Conservation (phyloP, 148 eudicot genomes). For the Selenicereus undatus region DNA sequence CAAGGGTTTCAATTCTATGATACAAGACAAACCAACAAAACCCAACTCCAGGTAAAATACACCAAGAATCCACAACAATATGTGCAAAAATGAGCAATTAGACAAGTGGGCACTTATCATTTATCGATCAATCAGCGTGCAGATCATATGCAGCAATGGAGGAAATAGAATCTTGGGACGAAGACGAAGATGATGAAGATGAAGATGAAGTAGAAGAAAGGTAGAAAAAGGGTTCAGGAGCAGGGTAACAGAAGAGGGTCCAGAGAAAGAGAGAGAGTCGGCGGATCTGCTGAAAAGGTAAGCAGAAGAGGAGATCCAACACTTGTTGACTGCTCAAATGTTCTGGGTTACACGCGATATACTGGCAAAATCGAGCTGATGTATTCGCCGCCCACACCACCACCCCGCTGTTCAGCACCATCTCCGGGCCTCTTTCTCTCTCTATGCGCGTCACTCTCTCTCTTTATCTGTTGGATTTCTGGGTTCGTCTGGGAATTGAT, state of each 20-base stretch:
- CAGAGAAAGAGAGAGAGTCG: constrained; percentile 62
- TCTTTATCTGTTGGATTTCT: neutral
- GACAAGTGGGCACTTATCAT: neutral
- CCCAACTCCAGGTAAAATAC: neutral
- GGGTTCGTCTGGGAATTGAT: neutral
- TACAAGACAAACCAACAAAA: neutral
- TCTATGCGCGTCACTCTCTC: no score
- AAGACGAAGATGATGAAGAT: constrained; percentile 3
- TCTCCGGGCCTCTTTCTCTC: neutral
- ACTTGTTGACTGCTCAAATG: constrained; percentile 58
- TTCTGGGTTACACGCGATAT: constrained; percentile 83
- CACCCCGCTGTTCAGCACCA: constrained; percentile 76
- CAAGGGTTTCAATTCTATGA: constrained; percentile 1
- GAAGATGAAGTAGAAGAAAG: constrained; percentile 28
- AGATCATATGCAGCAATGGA: constrained; percentile 9
- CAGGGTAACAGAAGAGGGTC: constrained; percentile 62
- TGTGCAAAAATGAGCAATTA: constrained; percentile 14
- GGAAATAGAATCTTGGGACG: constrained; percentile 5
- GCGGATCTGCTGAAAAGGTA: constrained; percentile 69
- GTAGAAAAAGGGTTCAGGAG: constrained; percentile 35
- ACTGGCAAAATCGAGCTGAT: constrained; percentile 71
- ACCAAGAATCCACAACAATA: neutral
- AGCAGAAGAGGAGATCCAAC: constrained; percentile 67
- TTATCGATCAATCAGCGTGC: constrained; percentile 20
- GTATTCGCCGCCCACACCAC: constrained; percentile 58